Percentiles rank a stretch among this genome's conserved stretches.
Evolutionary conservation across 148 eudicot genomes (phyloP).

Genomic region (Salicornia ramosissima): DNA sequence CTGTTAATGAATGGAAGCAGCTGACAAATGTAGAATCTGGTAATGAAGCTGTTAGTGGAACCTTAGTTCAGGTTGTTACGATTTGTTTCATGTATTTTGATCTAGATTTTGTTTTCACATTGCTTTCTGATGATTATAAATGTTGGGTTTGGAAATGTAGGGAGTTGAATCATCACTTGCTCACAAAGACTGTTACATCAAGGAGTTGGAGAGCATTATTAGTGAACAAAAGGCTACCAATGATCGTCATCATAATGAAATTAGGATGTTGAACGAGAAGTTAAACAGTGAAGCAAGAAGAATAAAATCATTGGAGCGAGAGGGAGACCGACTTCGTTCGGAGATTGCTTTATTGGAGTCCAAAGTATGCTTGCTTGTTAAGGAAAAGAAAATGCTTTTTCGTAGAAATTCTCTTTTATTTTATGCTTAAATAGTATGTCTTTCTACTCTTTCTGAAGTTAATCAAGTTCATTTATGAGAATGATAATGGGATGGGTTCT

Average conservation of each 20-base stretch:
- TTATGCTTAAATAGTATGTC: not conserved
- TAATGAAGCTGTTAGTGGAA: constrained; percentile 40
- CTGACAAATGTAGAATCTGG: constrained; percentile 43
- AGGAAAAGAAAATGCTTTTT: not conserved
- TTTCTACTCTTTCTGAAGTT: not conserved
- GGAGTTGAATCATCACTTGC: constrained; percentile 66
- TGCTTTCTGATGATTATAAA: constrained; percentile 17
- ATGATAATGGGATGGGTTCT: not conserved
- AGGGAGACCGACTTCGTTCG: constrained; percentile 77
- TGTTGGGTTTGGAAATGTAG: constrained; percentile 37
- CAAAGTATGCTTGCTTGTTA: constrained; percentile 51
- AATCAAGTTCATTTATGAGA: not conserved
- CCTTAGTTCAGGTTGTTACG: constrained; percentile 52
- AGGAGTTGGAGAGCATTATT: constrained; percentile 64
- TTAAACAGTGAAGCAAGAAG: constrained; percentile 68
- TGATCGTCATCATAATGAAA: constrained; percentile 60
- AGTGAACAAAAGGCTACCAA: constrained; percentile 51
- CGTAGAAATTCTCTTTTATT: too few relatives aligned
- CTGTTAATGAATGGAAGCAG: constrained; percentile 41
- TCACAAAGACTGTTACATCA: constrained; percentile 56
- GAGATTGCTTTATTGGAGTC: constrained; percentile 87
- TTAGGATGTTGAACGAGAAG: constrained; percentile 72
- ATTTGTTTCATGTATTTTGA: constrained; percentile 1
- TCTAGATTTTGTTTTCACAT: constrained; percentile 1
- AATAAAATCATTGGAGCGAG: constrained; percentile 85